Evolutionary conservation across 2,329 filamentous ascomycete genomes (phyloP).

Genomic region (Orbilia javanica): DNA sequence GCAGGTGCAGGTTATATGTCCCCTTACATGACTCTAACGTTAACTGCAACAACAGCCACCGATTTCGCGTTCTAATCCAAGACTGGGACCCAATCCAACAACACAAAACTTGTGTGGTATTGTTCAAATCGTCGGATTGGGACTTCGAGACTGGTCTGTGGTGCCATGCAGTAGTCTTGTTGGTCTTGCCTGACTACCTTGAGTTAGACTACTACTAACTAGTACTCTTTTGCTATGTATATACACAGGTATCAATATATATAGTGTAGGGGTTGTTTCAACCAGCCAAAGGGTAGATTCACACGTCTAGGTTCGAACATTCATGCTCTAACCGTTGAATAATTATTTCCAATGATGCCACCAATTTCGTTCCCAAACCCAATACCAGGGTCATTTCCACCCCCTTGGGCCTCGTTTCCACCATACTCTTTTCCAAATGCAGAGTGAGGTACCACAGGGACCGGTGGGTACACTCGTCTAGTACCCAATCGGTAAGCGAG

Average conservation of each 20-base stretch:
- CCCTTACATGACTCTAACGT: background rate
- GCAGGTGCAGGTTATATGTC: background rate
- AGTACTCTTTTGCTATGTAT: too few relatives aligned
- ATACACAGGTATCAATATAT: background rate
- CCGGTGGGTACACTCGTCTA: background rate
- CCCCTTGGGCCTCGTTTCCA: background rate
- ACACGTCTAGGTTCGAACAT: background rate
- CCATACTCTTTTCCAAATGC: conserved; percentile 20
- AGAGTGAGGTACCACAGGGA: background rate
- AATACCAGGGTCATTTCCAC: conserved; percentile 3
- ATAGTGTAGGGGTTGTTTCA: background rate
- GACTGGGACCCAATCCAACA: background rate
- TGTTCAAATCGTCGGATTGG: background rate
- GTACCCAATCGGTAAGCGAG: background rate
- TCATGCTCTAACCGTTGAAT: background rate
- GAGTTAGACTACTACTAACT: too few relatives aligned
- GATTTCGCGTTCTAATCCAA: background rate
- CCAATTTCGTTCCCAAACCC: conserved; percentile 17
- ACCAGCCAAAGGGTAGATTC: background rate
- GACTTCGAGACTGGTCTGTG: background rate
- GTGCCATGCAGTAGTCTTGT: background rate
- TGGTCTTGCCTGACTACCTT: too few relatives aligned
- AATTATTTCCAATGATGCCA: background rate
- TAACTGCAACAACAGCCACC: too few relatives aligned
- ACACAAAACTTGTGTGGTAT: conserved; percentile 9